Base-by-base conservation (phyloP, 2,329 filamentous ascomycete species). In the Colletotrichum orchidophilum region DNA sequence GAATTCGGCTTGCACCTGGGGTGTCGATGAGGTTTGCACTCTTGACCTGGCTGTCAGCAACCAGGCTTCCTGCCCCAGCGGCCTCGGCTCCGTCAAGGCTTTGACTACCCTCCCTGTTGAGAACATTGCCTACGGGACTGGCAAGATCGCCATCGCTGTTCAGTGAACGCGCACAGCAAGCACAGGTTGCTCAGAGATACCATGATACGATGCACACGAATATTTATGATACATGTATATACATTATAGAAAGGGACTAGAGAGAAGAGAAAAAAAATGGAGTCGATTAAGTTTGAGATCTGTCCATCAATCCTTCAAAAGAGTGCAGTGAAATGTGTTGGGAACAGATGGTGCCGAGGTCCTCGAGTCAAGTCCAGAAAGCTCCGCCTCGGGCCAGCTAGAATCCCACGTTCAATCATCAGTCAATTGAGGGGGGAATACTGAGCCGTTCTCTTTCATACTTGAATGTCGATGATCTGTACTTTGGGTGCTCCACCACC, bases 71-170 rank as follows among this genome's bases (percentile, higher is more conserved):
- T 90, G 87, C 80, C 81, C 85, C 27, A 82, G 83, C 75, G 76
- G 76, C 26, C 81, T 88, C 27, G 87, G 86, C 52, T 11, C 75
- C 63, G 52, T 64, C 59, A 49, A 68, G 73, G 13, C 64, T 3
- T 74, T 85, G 67, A 81, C 78, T 1, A 77, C 75, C 15, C 72
- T 78, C 2, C 82, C 83, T 9, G 87, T 89, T 31, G 83, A 83
- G 77, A 87, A 89, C 78, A 84, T 89, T 71, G 76, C 80, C 74
- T 89, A 89, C 74, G 83, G 82, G 35, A 85, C 85, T 18, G 87
- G 87, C 57, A 77, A 83, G 63, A 78, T 63, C 29, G 31, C 67
- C 11, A 52, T 66, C 26, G 71, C 71, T 49, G 12, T 68, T 26
- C 59, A 71, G 65, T 71, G 57, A 62, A 42, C 24, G 58, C 58